Conservation (phyloP, 192 early-diverging fungal genomes). For the Lobosporangium transversale region DNA sequence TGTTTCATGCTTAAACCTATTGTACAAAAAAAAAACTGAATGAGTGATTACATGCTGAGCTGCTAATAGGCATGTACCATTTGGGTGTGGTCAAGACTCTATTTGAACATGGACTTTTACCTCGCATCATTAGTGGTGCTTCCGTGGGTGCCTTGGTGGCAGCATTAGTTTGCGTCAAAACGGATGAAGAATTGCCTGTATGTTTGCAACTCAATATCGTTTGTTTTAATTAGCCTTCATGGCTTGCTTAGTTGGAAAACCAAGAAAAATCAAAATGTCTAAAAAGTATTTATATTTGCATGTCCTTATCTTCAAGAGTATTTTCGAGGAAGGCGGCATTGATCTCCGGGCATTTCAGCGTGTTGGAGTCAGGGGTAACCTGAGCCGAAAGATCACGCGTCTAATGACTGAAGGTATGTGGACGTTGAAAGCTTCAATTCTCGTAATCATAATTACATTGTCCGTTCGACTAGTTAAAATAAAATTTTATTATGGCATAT, state of each 20-base stretch:
- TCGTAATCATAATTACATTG: too few species aligned
- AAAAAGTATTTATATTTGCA: too few species aligned
- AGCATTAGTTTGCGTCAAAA: slow-evolving; percentile 78
- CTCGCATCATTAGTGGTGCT: slow-evolving; percentile 81
- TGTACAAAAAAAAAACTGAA: too few species aligned
- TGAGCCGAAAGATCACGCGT: slow-evolving; percentile 70
- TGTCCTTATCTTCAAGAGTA: too few species aligned
- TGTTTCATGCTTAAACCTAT: too few species aligned
- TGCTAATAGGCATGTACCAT: slow-evolving; percentile 70
- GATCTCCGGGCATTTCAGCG: slow-evolving; percentile 73
- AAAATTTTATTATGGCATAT: too few species aligned
- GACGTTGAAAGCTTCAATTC: too few species aligned
- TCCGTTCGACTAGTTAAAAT: not conserved
- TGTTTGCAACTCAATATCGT: too few species aligned
- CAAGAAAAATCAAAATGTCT: too few species aligned
- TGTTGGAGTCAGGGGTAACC: slow-evolving; percentile 65
- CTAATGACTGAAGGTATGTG: slow-evolving; percentile 71
- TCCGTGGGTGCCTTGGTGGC: slow-evolving; percentile 80
- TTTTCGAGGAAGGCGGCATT: slow-evolving; percentile 62
- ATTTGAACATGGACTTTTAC: slow-evolving; percentile 68
- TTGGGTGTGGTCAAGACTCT: slow-evolving; percentile 84
- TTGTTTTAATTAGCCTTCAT: too few species aligned
- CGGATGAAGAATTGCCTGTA: slow-evolving; percentile 78
- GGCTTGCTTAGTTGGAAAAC: too few species aligned
- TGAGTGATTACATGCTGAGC: too few species aligned